Evolutionary conservation across 805 yeast genomes (phyloP).

Genomic region (Schwanniomyces yamadae): DNA sequence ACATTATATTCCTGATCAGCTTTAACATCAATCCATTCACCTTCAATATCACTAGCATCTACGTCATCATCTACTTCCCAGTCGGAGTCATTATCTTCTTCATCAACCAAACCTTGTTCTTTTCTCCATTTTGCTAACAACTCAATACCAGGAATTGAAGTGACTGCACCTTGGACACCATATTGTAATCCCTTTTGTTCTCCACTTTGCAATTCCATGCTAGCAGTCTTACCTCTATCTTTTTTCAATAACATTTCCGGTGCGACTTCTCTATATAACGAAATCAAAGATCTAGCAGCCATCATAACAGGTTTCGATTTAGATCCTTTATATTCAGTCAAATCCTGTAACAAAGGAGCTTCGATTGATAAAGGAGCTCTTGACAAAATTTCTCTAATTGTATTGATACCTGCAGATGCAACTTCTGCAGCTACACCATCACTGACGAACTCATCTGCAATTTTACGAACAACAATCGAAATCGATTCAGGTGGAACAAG

Average conservation of each 20-base stretch:
- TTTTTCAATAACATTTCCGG: slow-evolving; percentile 91
- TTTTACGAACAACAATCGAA: slow-evolving; percentile 75
- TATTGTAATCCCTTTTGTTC: slow-evolving; percentile 53
- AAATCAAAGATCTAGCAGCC: slow-evolving; percentile 87
- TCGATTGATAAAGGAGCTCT: slow-evolving; percentile 96
- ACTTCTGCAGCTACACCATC: slow-evolving; percentile 99
- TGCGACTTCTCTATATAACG: slow-evolving; percentile 89
- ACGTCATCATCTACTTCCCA: slow-evolving; percentile 61
- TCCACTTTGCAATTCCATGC: slow-evolving; percentile 72
- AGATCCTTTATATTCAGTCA: slow-evolving; percentile 86
- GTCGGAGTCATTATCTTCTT: slow-evolving; percentile 52
- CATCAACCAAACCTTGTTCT: slow-evolving; percentile 53
- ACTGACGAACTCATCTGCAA: slow-evolving; percentile 96
- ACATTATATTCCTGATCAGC: slow-evolving; percentile 74
- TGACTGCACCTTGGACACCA: slow-evolving; percentile 70
- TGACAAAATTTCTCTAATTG: slow-evolving; percentile 87
- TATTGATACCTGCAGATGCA: slow-evolving; percentile 96
- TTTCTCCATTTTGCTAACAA: slow-evolving; percentile 82
- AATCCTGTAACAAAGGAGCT: slow-evolving; percentile 80
- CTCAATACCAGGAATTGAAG: slow-evolving; percentile 90
- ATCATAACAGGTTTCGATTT: slow-evolving; percentile 90
- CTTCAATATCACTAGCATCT: slow-evolving; percentile 62
- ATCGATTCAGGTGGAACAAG: slow-evolving; percentile 95
- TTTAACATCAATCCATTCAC: slow-evolving; percentile 89
- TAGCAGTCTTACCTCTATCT: slow-evolving; percentile 91